Evolutionary conservation across 306 rosid species (phyloP).

Genomic region (Ochetophila trinervis): DNA sequence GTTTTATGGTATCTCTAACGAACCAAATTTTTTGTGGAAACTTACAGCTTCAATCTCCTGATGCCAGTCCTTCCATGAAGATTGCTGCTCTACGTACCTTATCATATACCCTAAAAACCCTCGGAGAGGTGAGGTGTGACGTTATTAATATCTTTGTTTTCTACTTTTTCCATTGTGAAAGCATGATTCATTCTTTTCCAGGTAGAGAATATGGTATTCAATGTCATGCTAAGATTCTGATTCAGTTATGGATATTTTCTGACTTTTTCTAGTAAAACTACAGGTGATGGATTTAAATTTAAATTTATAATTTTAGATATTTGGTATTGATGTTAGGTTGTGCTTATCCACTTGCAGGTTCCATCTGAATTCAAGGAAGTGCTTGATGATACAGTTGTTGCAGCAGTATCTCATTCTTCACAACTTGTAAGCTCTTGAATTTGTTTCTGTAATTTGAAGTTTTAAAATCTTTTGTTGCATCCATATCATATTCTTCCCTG

Average conservation of each 20-base stretch:
- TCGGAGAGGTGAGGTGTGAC: conserved; percentile 72
- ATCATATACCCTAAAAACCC: conserved; percentile 72
- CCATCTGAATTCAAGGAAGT: conserved; percentile 85
- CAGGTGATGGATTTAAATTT: too few relatives aligned
- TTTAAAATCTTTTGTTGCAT: conserved; percentile 7
- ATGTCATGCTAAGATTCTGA: neutral
- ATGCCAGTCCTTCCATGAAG: conserved; percentile 79
- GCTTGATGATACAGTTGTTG: conserved; percentile 83
- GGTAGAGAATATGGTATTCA: neutral
- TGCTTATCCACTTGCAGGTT: conserved; percentile 59
- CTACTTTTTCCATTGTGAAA: neutral
- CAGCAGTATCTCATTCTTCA: conserved; percentile 82
- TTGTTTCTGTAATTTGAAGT: conserved; percentile 5
- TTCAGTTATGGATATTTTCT: too few relatives aligned
- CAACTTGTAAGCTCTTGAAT: conserved; percentile 63
- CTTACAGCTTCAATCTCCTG: conserved; percentile 69
- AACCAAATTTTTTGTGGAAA: conserved; percentile 14
- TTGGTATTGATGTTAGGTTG: neutral
- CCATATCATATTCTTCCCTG: neutral
- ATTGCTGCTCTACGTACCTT: conserved; percentile 79
- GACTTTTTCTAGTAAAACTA: too few relatives aligned
- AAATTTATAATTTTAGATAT: too few relatives aligned
- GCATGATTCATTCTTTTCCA: neutral
- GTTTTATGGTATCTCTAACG: neutral
- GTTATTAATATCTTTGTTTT: conserved; percentile 12